phyloP scores from a whole-genome alignment of 306 rosid species.

The Cicer bijugum region DNA sequence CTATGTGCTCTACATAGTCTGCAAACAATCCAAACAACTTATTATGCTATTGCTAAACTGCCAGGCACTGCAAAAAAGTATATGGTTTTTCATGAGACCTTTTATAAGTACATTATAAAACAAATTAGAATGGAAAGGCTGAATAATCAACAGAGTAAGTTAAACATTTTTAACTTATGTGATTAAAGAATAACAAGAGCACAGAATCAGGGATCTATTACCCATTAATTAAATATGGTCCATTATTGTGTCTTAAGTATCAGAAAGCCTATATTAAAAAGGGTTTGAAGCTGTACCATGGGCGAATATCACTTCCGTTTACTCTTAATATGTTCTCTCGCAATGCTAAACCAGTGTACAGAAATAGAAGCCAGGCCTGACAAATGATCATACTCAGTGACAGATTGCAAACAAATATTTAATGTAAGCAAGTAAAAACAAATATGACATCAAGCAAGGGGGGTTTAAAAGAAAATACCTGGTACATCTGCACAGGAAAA shows the following conservation, averaged over 20 bases:
- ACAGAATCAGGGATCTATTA: conserved; percentile 21
- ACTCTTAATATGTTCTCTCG: conserved; percentile 94
- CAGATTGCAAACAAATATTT: conserved; percentile 37
- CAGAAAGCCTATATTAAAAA: conserved; percentile 6
- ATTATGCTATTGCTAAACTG: too few species aligned
- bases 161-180: neutral
- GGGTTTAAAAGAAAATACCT: conserved; percentile 56
- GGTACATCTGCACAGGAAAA: conserved; percentile 92
- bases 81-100: too few species aligned
- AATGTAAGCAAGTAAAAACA: conserved; percentile 22
- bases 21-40: too few species aligned
- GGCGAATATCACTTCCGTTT: conserved; percentile 96
- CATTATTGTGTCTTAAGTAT: conserved; percentile 5
- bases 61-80: too few species aligned
- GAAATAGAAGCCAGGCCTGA: conserved; percentile 97
- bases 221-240: conserved; percentile 17
- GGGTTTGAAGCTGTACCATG: conserved; percentile 67
- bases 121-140: too few species aligned
- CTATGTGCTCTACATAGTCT: too few species aligned
- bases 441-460: conserved; percentile 10
- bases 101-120: too few species aligned
- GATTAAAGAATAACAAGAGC: conserved; percentile 19
- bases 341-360: conserved; percentile 90
- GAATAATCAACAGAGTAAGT: conserved; percentile 20
- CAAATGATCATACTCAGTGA: conserved; percentile 41